These are phyloP conservation scores for Hypoxylon intermedium DNA, from an alignment of 495 filamentous ascomycete genomes.

Conservation along the genomic window DNA sequence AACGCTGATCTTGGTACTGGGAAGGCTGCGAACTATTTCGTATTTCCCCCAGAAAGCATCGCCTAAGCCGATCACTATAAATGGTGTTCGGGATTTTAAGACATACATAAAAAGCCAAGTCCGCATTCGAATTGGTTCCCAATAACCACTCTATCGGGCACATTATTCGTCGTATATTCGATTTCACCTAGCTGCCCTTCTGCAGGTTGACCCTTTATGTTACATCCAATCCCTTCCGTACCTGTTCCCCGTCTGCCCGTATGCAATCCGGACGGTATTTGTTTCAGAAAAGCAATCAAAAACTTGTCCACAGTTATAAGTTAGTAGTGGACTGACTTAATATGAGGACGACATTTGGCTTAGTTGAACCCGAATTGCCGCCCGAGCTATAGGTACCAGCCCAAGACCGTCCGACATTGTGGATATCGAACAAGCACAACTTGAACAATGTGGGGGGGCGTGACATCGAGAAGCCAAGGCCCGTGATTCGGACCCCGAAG, in stretches of 20 bases:
- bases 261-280: not conserved
- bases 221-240: conserved; percentile 15
- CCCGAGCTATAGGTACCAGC: conserved; percentile 10
- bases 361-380: conserved; percentile 27
- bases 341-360: conserved; percentile 5
- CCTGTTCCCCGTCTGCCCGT: conserved; percentile 13
- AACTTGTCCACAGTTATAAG: not conserved
- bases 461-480: conserved; percentile 12
- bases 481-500: conserved; percentile 35
- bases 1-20: conserved; percentile 26
- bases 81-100: conserved; percentile 14
- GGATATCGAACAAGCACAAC: conserved; percentile 29
- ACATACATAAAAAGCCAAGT: conserved; percentile 8
- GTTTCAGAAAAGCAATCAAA: not conserved
- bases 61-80: conserved; percentile 30
- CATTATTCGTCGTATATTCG: conserved; percentile 1
- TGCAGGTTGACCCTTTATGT: conserved; percentile 24
- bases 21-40: conserved; percentile 2
- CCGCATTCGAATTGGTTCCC: conserved; percentile 9
- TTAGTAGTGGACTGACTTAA: conserved; percentile 18
- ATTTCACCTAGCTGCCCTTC: conserved; percentile 2
- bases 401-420: conserved; percentile 16
- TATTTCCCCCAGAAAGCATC: conserved; percentile 17
- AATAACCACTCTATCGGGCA: conserved; percentile 2
- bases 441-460: conserved; percentile 25